Conservation (phyloP, 179 eudicot genomes). For the Corrigiola litoralis region DNA sequence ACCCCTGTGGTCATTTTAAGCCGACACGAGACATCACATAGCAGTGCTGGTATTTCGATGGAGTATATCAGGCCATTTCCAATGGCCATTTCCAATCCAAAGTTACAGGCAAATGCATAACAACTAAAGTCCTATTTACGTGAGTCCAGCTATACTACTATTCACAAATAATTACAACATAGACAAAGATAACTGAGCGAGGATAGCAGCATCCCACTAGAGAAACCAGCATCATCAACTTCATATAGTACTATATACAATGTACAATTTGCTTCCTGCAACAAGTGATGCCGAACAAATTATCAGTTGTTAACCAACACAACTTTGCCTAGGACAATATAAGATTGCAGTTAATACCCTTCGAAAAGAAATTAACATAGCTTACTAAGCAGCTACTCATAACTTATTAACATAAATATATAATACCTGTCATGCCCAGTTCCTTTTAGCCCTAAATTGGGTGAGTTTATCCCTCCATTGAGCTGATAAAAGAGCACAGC, state of each 20-base stretch:
- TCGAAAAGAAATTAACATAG: too few relatives aligned
- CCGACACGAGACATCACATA: not conserved
- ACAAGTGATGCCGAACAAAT: not conserved
- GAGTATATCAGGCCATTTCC: not conserved
- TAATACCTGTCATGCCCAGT: slow-evolving; percentile 60
- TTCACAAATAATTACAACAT: slow-evolving; percentile 28
- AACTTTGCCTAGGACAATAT: not conserved
- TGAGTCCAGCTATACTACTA: slow-evolving; percentile 12
- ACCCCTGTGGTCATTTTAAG: not conserved
- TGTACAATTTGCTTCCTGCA: slow-evolving; percentile 31
- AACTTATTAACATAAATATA: not conserved
- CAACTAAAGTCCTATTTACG: not conserved
- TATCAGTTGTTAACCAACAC: not conserved
- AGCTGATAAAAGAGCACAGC: slow-evolving; percentile 37
- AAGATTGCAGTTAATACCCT: not conserved
- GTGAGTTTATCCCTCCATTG: slow-evolving; percentile 80
- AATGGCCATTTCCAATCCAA: not conserved
- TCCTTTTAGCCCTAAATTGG: slow-evolving; percentile 62
- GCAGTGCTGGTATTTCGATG: not conserved
- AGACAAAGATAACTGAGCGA: not conserved
- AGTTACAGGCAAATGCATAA: not conserved
- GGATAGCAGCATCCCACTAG: not conserved
- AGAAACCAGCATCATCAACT: slow-evolving; percentile 18
- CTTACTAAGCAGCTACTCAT: too few relatives aligned
- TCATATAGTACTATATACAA: slow-evolving; percentile 26